Conservation (phyloP, 345 rosid species). For the Syzygium aqueum region DNA sequence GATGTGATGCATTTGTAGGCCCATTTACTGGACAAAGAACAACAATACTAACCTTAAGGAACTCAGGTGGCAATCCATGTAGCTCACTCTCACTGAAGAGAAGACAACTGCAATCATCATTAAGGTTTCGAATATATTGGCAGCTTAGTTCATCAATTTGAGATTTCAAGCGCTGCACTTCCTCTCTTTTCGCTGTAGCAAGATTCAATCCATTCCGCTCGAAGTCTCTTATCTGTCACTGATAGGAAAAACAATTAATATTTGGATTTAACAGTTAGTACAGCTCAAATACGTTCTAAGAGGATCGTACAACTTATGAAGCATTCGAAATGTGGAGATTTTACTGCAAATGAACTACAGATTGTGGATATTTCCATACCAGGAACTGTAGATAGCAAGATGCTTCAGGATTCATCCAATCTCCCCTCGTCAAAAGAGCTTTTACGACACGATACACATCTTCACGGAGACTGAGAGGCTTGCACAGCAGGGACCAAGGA, state of each 20-base stretch:
- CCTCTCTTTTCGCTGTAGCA: slow-evolving; percentile 63
- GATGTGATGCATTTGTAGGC: neutral
- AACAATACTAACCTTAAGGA: slow-evolving; percentile 48
- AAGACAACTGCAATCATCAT: slow-evolving; percentile 58
- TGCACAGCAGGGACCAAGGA: slow-evolving; percentile 16
- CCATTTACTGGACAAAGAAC: neutral
- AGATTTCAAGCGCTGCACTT: slow-evolving; percentile 59
- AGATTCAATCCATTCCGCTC: slow-evolving; percentile 89
- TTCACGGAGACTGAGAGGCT: slow-evolving; percentile 63
- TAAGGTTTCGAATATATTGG: slow-evolving; percentile 62
- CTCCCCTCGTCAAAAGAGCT: slow-evolving; percentile 56
- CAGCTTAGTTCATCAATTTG: slow-evolving; percentile 70
- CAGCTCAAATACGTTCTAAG: neutral
- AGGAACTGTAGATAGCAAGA: slow-evolving; percentile 49
- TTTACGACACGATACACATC: slow-evolving; percentile 70
- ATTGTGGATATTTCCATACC: slow-evolving; percentile 47
- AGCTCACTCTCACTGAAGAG: slow-evolving; percentile 64
- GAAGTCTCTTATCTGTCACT: slow-evolving; percentile 95
- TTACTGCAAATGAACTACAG: neutral
- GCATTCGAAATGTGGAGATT: neutral
- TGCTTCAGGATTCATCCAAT: slow-evolving; percentile 46
- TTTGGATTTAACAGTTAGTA: slow-evolving; percentile 8
- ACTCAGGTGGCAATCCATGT: slow-evolving; percentile 64
- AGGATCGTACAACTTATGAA: neutral
- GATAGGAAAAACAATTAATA: slow-evolving; percentile 40